phyloP scores from a whole-genome alignment of 257 asterid genomes.

The Lithospermum erythrorhizon region DNA sequence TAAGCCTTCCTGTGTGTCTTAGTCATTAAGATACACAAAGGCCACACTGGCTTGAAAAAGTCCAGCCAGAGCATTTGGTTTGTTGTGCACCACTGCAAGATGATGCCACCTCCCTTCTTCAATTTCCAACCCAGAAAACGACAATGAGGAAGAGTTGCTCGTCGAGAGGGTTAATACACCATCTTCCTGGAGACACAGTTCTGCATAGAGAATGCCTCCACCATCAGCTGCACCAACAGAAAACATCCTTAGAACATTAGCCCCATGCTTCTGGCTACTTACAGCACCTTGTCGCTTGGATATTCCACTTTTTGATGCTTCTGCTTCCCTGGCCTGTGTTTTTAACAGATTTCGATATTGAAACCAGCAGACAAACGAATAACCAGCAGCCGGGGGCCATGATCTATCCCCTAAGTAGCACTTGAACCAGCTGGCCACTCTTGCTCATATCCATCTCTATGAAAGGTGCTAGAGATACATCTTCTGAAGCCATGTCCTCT shows the following conservation, averaged over 20 bases:
- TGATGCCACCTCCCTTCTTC: conserved; percentile 99
- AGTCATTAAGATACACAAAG: conserved; percentile 87
- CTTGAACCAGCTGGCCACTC: conserved; percentile 91
- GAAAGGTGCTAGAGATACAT: conserved; percentile 90
- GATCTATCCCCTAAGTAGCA: conserved; percentile 98
- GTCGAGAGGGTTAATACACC: conserved; percentile 84
- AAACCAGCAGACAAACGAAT: conserved; percentile 97
- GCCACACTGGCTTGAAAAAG: conserved; percentile 96
- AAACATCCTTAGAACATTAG: conserved; percentile 66
- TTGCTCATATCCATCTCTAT: conserved; percentile 94
- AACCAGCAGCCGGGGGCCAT: conserved; percentile 99
- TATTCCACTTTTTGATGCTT: conserved; percentile 49
- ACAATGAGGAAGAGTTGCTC: conserved; percentile 80
- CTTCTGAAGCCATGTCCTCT: conserved; percentile 73
- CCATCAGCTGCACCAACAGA: conserved; percentile 83
- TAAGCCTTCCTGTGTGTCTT: conserved; percentile 86
- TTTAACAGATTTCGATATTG: conserved; percentile 67
- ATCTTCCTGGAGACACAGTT: conserved; percentile 83
- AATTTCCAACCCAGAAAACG: conserved; percentile 83
- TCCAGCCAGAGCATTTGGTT: conserved; percentile 99
- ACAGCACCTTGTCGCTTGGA: conserved; percentile 35
- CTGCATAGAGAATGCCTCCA: conserved; percentile 64
- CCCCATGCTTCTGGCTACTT: conserved; percentile 43
- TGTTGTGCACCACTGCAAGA: conserved; percentile 95
- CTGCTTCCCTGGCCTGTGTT: conserved; percentile 53